Conservation (phyloP, 129 eudicot species). For the Glebionis coronaria region DNA sequence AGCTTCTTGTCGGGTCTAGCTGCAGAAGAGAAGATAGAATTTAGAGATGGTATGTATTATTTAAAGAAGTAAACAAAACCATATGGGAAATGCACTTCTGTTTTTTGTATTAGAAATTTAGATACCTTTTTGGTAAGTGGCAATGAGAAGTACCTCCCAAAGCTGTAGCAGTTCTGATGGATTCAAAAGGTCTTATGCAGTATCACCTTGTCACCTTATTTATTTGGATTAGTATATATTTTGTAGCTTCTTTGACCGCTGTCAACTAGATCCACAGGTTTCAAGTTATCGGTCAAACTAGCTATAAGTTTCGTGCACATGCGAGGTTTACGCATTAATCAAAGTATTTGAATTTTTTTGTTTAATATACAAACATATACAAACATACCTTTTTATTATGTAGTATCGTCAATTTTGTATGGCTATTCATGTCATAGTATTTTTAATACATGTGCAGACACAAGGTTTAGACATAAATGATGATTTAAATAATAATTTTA, state of each 20-base stretch:
- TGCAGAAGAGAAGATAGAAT: slow-evolving; percentile 87
- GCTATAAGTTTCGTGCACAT: too few species aligned
- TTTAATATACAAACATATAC: too few species aligned
- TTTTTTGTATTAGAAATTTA: neutral
- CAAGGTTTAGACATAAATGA: too few species aligned
- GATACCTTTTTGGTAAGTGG: neutral
- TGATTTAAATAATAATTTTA: too few species aligned
- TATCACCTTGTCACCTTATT: neutral
- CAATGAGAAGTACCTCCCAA: neutral
- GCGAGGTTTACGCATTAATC: too few species aligned
- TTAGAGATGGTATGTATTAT: slow-evolving; percentile 73
- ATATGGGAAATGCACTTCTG: neutral
- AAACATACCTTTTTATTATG: too few species aligned
- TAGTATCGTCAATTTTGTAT: too few species aligned
- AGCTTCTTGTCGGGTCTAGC: slow-evolving; percentile 80
- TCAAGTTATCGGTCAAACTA: too few species aligned
- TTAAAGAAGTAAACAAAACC: slow-evolving; percentile 44
- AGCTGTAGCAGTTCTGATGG: neutral
- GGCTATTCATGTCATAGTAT: too few species aligned
- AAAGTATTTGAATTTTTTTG: too few species aligned
- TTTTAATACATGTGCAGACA: too few species aligned
- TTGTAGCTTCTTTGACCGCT: neutral
- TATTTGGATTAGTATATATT: neutral
- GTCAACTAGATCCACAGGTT: neutral
- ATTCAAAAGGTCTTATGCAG: neutral